Evolutionary conservation across 495 filamentous ascomycete species (phyloP).

Genomic region (Xylaria cubensis): DNA sequence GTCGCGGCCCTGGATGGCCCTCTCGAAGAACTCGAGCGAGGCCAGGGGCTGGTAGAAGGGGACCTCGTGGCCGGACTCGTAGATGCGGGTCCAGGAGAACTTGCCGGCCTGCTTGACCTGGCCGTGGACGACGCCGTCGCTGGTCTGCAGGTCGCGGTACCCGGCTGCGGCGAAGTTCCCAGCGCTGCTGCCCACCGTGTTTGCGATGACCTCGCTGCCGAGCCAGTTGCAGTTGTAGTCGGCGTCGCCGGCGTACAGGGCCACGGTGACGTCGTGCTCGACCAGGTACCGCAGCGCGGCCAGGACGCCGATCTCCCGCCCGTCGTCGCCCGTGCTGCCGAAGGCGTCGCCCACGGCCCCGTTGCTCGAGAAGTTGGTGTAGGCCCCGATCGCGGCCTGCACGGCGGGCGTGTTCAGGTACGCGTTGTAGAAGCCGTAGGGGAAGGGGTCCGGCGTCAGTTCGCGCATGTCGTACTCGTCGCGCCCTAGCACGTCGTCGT

Average conservation of each 20-base stretch:
- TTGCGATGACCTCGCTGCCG: constrained; percentile 59
- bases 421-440: constrained; percentile 61
- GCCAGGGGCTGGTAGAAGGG: constrained; percentile 73
- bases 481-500: constrained; percentile 57
- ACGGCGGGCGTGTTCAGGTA: constrained; percentile 65
- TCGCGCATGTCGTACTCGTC: constrained; percentile 70
- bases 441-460: constrained; percentile 64
- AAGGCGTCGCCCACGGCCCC: constrained; percentile 58
- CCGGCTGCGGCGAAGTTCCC: constrained; percentile 55
- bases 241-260: constrained; percentile 66
- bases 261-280: constrained; percentile 55
- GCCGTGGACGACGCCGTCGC: constrained; percentile 64
- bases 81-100: constrained; percentile 70
- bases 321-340: constrained; percentile 62
- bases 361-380: constrained; percentile 61
- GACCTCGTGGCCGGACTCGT: constrained; percentile 70
- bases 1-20: constrained; percentile 62
- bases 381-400: constrained; percentile 65
- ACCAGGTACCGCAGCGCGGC: constrained; percentile 58
- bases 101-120: constrained; percentile 67
- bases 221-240: constrained; percentile 71
- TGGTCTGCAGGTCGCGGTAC: constrained; percentile 60
- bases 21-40: constrained; percentile 65
- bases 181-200: constrained; percentile 48
- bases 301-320: constrained; percentile 57